Evolutionary conservation across 116 monocot genomes (phyloP), one percentile per base, ranked within the genome.

Genomic region (Posidonia oceanica): DNA sequence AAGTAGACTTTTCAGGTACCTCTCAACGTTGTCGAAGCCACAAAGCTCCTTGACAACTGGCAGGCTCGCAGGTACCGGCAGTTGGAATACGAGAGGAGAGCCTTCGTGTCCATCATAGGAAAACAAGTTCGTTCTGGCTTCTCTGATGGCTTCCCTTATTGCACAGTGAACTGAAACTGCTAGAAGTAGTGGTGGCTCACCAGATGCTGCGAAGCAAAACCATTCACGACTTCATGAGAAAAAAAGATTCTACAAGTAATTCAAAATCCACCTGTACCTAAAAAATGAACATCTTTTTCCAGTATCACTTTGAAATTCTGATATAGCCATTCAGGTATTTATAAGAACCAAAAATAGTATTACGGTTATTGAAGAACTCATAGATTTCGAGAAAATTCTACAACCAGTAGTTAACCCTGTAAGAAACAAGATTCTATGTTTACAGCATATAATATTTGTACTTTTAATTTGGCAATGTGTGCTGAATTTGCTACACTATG

Each of bases 61-160:
- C 94, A 94, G 87, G n/a, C 84, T 95, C 12, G 95, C 91, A 15
- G 95, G 95, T 40, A 91, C 91, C 1, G 80, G 57, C 64, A 95
- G 69, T 7, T 85, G 70, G 52, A 95, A 88, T 7, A 63, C 7
- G 0, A 71, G 18, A 2, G 83, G 64, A 74, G 88, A 76, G 37
- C 53, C 69, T 75, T 78, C 74, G 20, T 68, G 52, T 53, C 72
- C 78, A 16, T 38, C 63, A 44, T 56, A 41, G 2, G 74, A 81
- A 36, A 63, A 75, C 5, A 78, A 53, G 36, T 88, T 76, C 4
- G 69, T 62, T 68, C 88, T 74, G 36, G 95, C 88, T 36, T 78
- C 95, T 81, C 67, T 80, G 15, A 95, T 91, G 11, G 91, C 95
- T 54, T 85, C 84, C 66, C 91, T 86, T 59, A 78, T 79, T 48